These are phyloP conservation scores for Kurtzmaniella natalensis DNA, from an alignment of 1,139 yeast species.

Conservation along the genomic window DNA sequence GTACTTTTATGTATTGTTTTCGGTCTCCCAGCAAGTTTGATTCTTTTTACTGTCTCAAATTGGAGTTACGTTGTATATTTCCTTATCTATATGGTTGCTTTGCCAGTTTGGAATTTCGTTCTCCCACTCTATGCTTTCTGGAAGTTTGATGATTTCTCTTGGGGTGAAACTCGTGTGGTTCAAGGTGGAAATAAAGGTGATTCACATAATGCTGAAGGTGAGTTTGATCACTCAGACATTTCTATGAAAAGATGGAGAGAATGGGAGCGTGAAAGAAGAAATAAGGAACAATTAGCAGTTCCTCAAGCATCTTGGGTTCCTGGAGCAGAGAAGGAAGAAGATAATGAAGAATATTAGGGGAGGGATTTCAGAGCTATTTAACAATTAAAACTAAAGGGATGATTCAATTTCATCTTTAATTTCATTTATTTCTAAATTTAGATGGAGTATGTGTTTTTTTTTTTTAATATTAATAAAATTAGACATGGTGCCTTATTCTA, in stretches of 20 bases:
- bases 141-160: conserved; percentile 97
- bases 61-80: conserved; percentile 77
- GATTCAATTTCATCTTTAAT: too few species aligned
- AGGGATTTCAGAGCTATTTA: too few species aligned
- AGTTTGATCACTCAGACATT: conserved; percentile 83
- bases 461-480: too few species aligned
- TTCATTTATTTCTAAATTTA: too few species aligned
- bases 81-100: conserved; percentile 70
- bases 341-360: too few species aligned
- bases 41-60: conserved; percentile 84
- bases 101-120: conserved; percentile 94
- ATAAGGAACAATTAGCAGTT: conserved; percentile 27
- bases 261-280: conserved; percentile 66
- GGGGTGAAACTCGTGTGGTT: conserved; percentile 96
- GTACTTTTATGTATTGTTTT: conserved; percentile 75
- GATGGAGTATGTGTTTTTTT: too few species aligned
- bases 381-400: too few species aligned
- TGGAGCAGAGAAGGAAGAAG: conserved; percentile 25
- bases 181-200: conserved; percentile 65
- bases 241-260: conserved; percentile 94
- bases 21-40: conserved; percentile 85
- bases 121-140: conserved; percentile 87
- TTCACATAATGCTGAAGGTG: conserved; percentile 72
- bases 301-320: conserved; percentile 53
- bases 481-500: too few species aligned